A percentile compares a stretch with the other conserved stretches of the same genome.
These are phyloP conservation scores for Tricholoma hemisulphureum DNA, from an alignment of 768 basidiomycete species.

Conservation along the genomic window DNA sequence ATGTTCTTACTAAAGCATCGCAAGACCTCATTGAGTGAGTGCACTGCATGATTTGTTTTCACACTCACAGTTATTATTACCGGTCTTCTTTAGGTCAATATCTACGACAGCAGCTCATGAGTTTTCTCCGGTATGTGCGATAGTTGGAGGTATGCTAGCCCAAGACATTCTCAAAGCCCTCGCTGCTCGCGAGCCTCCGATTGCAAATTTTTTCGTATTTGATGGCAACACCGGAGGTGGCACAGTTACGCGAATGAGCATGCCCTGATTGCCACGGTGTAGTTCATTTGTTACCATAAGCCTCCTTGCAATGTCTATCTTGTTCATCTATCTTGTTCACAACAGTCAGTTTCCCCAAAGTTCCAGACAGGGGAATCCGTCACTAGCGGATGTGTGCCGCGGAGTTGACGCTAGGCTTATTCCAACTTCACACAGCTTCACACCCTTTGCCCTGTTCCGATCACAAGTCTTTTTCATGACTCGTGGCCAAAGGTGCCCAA, in stretches of 20 bases:
- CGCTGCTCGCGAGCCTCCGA: conserved; percentile 86
- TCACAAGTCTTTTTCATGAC: not conserved
- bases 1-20: conserved; percentile 58
- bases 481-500: too few relatives aligned
- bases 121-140: conserved; percentile 91
- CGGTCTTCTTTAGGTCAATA: conserved; percentile 54
- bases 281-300: not conserved
- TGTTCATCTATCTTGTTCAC: conserved; percentile 1
- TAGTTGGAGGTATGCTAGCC: conserved; percentile 90
- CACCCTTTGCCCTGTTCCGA: not conserved
- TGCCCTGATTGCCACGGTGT: conserved; percentile 33
- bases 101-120: conserved; percentile 73
- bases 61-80: conserved; percentile 4
- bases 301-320: not conserved
- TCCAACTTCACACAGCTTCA: not conserved
- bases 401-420: not conserved
- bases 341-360: conserved; percentile 12
- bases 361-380: conserved; percentile 15
- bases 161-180: conserved; percentile 94
- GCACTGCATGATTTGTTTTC: conserved; percentile 9
- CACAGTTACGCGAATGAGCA: conserved; percentile 58
- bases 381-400: not conserved
- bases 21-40: conserved; percentile 61
- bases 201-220: conserved; percentile 89
- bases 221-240: conserved; percentile 81